These are phyloP conservation scores for Suillus decipiens DNA, from an alignment of 768 basidiomycete species.

Conservation along the genomic window DNA sequence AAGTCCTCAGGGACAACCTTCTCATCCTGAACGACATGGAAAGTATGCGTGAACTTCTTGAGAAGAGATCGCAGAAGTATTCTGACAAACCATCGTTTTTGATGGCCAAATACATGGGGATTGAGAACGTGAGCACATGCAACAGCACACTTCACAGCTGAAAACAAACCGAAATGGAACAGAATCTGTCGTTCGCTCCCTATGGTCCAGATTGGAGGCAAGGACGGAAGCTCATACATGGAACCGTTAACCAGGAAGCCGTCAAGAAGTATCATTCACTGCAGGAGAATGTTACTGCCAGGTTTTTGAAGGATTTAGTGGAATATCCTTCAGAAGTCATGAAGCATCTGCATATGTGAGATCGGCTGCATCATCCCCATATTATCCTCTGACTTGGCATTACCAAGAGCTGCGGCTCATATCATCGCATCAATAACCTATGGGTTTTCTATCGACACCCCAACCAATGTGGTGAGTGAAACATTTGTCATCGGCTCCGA, in stretches of 20 bases:
- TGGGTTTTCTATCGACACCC: constrained; percentile 10
- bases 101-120: constrained; percentile 13
- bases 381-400: background rate
- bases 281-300: constrained; percentile 12
- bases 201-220: constrained; percentile 16
- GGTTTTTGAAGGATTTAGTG: constrained; percentile 9
- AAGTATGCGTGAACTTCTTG: constrained; percentile 32
- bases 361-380: background rate
- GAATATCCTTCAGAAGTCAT: constrained; percentile 11
- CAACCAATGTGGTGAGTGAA: constrained; percentile 7
- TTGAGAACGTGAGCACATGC: constrained; percentile 7
- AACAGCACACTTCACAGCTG: background rate
- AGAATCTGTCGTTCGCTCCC: constrained; percentile 18
- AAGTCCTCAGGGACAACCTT: constrained; percentile 15
- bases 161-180: background rate
- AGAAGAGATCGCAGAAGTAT: constrained; percentile 30
- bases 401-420: constrained; percentile 9
- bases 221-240: constrained; percentile 13
- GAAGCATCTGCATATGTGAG: constrained; percentile 10
- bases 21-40: constrained; percentile 26
- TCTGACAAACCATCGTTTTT: constrained; percentile 12
- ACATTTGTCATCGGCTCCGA: background rate
- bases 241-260: constrained; percentile 4
- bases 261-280: constrained; percentile 11
- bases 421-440: constrained; percentile 12